Evolutionary conservation across 139 green algal genomes (phyloP).

Genomic region (Dunaliella primolecta): DNA sequence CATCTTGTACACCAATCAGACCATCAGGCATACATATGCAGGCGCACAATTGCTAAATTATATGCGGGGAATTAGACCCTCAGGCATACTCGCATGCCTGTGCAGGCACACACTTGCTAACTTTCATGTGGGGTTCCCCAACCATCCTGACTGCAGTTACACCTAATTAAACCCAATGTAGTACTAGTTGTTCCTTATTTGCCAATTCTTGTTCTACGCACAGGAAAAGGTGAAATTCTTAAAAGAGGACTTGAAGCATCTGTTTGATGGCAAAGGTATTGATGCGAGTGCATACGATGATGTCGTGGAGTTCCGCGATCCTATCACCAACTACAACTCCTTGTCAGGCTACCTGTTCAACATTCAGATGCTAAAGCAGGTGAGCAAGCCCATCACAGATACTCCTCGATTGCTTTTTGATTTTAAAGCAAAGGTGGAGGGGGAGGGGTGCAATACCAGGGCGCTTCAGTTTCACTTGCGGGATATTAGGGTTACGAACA

Average conservation of each 20-base stretch:
- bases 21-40: no score
- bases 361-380: constrained; percentile 46
- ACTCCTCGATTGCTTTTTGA: no score
- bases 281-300: constrained; percentile 44
- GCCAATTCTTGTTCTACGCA: no score
- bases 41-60: no score
- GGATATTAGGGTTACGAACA: no score
- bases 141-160: background rate
- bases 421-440: no score
- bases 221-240: constrained; percentile 31
- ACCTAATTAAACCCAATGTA: no score
- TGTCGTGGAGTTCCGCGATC: constrained; percentile 35
- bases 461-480: no score
- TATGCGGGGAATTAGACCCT: background rate
- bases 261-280: constrained; percentile 56
- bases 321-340: constrained; percentile 51
- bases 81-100: background rate
- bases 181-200: no score
- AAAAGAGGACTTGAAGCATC: constrained; percentile 31
- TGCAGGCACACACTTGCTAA: background rate
- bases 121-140: background rate
- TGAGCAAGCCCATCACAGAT: background rate
- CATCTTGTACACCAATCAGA: no score
- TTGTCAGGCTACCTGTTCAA: constrained; percentile 56
- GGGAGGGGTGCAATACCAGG: no score